Base-by-base conservation (phyloP, 805 yeast species). In the Candida arabinofermentans region DNA sequence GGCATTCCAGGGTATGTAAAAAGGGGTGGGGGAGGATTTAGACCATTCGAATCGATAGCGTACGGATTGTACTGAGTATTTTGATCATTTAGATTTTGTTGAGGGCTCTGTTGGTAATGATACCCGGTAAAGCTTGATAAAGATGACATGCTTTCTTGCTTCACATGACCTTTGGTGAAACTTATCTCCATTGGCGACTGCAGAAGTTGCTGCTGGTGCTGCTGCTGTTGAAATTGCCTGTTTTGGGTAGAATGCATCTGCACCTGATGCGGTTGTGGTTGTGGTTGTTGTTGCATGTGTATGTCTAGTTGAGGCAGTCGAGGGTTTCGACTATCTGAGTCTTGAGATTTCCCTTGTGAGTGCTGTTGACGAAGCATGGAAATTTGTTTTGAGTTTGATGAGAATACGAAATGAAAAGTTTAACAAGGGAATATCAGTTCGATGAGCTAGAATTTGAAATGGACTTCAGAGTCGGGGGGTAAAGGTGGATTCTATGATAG, bases 311-410 rank as follows among this genome's bases (percentile, higher is more conserved):
- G 42, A 7, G 21, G 23, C 10, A 17, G 33, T 10, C 18, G 36
- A 21, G 24, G 44, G 22, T 18, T 24, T 24, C 22, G 24, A n/a
- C 43, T 35, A 36, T 24, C 37, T 23, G 35, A 22, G 14, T 42
- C 49, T 24, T 46, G 56, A 24, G 43, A 38, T 31, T 48, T 46
- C 17, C 48, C 41, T 12, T 34, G 42, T 32, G 24, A 12, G 7
- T 33, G 35, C 6, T 33, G 35, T 33, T 33, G 35, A 17, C 22
- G 35, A 33, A 22, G 35, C 35, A 33, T 13, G 14, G 17, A 13
- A 9, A 12, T 7, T 26, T n/a, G 9, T 13, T 6, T 12, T 13
- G 12, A 13, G 29, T 5, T 7, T 7, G 7, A 26, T 10, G 29
- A 3, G 29, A n/a, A n/a, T 21, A 33, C 8, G 17, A 22, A n/a